Conservation (phyloP, 2,329 filamentous ascomycete genomes). For the Fusarium gaditjirri region DNA sequence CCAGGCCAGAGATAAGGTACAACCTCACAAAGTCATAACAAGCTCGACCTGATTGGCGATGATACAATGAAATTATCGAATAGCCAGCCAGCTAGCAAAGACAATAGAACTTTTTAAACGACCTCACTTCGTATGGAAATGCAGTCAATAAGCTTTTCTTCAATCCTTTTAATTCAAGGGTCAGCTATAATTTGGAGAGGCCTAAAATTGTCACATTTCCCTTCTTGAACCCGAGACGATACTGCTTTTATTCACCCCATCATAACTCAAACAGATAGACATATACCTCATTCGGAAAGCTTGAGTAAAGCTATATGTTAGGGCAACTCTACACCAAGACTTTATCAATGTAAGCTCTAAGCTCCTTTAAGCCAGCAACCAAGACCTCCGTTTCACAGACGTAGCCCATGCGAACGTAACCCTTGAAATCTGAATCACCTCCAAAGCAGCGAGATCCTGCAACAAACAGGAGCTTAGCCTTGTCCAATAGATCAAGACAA, state of each 20-base stretch:
- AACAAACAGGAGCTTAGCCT: slow-evolving; percentile 77
- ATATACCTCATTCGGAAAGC: too few relatives aligned
- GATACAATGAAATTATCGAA: background rate
- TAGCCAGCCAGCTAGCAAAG: too few relatives aligned
- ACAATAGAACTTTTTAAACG: too few relatives aligned
- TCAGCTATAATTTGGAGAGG: background rate
- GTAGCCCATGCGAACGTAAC: slow-evolving; percentile 82
- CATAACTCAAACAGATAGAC: background rate
- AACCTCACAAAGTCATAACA: background rate
- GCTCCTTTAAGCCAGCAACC: slow-evolving; percentile 67
- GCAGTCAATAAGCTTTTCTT: background rate
- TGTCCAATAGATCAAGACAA: slow-evolving; percentile 73
- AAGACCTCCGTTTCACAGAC: slow-evolving; percentile 76
- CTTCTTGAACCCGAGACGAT: background rate
- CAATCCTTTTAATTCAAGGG: background rate
- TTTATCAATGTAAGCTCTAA: slow-evolving; percentile 53
- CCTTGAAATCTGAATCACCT: slow-evolving; percentile 70
- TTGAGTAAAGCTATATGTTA: too few relatives aligned
- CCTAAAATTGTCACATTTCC: background rate
- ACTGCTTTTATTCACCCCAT: too few relatives aligned
- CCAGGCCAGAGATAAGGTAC: fast-evolving
- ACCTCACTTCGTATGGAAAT: too few relatives aligned
- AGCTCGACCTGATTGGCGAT: fast-evolving
- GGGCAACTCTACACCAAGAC: background rate
- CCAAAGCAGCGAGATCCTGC: slow-evolving; percentile 82